phyloP scores from a whole-genome alignment of 2,329 filamentous ascomycete genomes.

The Colletotrichum lindemuthianum region DNA sequence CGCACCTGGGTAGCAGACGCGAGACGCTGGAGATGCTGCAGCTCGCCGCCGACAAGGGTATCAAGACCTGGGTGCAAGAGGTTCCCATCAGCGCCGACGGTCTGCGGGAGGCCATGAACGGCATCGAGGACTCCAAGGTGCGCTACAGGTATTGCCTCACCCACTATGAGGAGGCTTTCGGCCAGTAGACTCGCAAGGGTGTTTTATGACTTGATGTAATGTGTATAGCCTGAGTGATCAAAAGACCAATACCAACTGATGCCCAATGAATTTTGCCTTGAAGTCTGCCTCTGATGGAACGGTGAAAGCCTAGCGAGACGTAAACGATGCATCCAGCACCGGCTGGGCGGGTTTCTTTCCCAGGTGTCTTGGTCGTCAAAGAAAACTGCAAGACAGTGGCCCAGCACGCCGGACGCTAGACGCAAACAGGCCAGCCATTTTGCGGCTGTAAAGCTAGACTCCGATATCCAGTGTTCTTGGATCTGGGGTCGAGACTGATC shows the following conservation, averaged over 20 bases:
- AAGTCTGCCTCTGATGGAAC: not conserved
- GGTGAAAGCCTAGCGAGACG: not conserved
- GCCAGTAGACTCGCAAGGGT: constrained; percentile 47
- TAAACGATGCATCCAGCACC: no score
- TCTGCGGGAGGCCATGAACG: constrained; percentile 74
- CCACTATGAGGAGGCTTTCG: constrained; percentile 75
- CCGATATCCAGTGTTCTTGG: no score
- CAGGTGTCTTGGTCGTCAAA: no score
- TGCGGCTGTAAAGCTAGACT: no score
- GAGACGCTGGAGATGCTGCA: constrained; percentile 79
- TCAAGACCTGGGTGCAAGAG: constrained; percentile 77
- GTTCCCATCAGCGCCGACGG: constrained; percentile 79
- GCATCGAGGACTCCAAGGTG: constrained; percentile 76
- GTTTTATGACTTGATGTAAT: not conserved
- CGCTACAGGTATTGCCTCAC: constrained; percentile 81
- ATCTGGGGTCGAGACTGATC: no score
- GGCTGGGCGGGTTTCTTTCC: no score
- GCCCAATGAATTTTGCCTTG: not conserved
- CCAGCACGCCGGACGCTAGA: no score
- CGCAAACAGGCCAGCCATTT: no score
- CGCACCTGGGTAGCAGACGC: constrained; percentile 75
- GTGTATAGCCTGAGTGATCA: constrained; percentile 10
- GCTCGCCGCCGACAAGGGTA: constrained; percentile 74
- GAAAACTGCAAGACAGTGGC: no score
- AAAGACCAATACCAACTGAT: constrained; percentile 27